Percentiles rank a stretch among this genome's conserved stretches.
These are phyloP conservation scores for Jackrogersella minutella DNA, from an alignment of 495 filamentous ascomycete species.

Conservation along the genomic window DNA sequence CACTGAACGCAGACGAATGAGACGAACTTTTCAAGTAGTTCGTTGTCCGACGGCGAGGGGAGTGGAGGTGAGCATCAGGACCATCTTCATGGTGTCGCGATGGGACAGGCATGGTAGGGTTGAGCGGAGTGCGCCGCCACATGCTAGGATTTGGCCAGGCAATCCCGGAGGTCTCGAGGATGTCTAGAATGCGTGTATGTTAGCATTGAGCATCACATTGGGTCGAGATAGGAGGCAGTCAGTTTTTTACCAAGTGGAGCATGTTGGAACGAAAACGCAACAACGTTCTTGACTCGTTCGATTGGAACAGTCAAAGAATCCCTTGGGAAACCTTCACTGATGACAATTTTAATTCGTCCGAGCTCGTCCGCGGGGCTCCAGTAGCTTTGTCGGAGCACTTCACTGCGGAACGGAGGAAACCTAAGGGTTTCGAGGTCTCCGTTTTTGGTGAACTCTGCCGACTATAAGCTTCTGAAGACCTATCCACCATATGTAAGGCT, in stretches of 20 bases:
- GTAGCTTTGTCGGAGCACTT: conserved; percentile 72
- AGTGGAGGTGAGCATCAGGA: conserved; percentile 53
- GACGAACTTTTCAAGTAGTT: conserved; percentile 34
- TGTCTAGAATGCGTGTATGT: conserved; percentile 52
- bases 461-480: neutral
- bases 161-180: conserved; percentile 79
- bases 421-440: conserved; percentile 69
- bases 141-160: conserved; percentile 82
- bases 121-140: conserved; percentile 64
- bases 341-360: conserved; percentile 79
- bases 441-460: conserved; percentile 66
- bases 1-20: conserved; percentile 15
- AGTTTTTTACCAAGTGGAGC: conserved; percentile 72
- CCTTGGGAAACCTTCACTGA: conserved; percentile 74
- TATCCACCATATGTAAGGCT: neutral
- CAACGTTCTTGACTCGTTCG: conserved; percentile 74
- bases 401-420: conserved; percentile 78
- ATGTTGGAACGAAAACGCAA: conserved; percentile 87
- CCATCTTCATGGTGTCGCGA: conserved; percentile 53
- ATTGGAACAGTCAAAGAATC: conserved; percentile 63
- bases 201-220: conserved; percentile 33
- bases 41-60: conserved; percentile 46
- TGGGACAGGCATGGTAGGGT: conserved; percentile 49
- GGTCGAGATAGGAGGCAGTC: neutral
- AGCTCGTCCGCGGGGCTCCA: conserved; percentile 76